Evolutionary conservation across 1,284 basidiomycete species (phyloP).

Genomic region (Ceratobasidium sp.): DNA sequence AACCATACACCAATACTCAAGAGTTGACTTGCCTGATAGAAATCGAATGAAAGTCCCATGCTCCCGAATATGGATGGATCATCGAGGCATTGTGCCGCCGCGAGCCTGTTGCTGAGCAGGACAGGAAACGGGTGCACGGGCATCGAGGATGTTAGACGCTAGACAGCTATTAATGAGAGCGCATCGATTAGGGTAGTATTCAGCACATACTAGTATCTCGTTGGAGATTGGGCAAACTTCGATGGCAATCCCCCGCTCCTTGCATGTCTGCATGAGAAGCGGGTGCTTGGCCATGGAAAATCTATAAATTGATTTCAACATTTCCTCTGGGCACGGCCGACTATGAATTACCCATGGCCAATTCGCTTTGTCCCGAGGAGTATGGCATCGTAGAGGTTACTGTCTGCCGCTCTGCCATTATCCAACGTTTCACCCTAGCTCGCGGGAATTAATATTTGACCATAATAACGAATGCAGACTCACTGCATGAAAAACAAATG

Average conservation of each 20-base stretch:
- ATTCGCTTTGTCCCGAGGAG: constrained; percentile 35
- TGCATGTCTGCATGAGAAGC: constrained; percentile 12
- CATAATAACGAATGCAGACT: constrained; percentile 51
- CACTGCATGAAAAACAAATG: constrained; percentile 75
- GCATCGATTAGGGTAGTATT: not conserved
- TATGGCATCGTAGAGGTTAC: constrained; percentile 34
- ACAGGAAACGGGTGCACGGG: constrained; percentile 47
- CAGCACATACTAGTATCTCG: constrained; percentile 44
- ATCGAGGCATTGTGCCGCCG: constrained; percentile 49
- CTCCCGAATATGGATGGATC: constrained; percentile 52
- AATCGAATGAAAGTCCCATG: constrained; percentile 47
- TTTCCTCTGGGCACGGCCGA: not conserved
- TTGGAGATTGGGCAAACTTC: constrained; percentile 48
- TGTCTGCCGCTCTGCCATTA: constrained; percentile 20
- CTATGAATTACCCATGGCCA: constrained; percentile 17
- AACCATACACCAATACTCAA: not conserved
- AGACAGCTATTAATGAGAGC: not conserved
- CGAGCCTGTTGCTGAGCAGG: constrained; percentile 49
- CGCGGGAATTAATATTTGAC: constrained; percentile 61
- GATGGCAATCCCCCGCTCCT: constrained; percentile 49
- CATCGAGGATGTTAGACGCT: constrained; percentile 46
- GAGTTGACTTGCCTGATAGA: constrained; percentile 45
- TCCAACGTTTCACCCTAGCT: constrained; percentile 15
- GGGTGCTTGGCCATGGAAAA: not conserved
- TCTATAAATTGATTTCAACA: not conserved